Base-by-base conservation (phyloP, 495 filamentous ascomycete genomes). In the Aspergillus bertholletiae region DNA sequence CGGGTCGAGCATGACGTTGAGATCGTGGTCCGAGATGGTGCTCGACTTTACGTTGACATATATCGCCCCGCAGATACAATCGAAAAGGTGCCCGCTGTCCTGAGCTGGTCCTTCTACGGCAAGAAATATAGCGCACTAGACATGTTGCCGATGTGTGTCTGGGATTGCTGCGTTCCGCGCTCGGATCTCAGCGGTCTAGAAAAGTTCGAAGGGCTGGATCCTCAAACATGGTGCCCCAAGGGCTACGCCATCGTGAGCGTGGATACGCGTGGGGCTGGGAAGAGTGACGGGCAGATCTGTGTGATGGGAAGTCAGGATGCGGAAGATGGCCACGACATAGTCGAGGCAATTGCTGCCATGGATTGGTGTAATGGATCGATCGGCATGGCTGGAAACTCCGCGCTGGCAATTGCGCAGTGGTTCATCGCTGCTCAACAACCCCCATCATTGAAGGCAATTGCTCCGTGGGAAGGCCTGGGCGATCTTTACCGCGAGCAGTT, bases 161-260 rank as follows among this genome's bases (percentile, higher is more conserved):
- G 64, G 64, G 54, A 59, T 7, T 66, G 61, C 49, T 63, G 64
- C 15, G 56, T 69, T n/a, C 61, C 64, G 17, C 39, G 32, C 7
- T 45, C 48, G 4, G 49, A 55, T 18, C 63, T 67, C 12, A 61
- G 55, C 50, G 67, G 64, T 15, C 47, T 69, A 20, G 70, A 74
- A 54, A 74, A 70, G 24, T 81, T 76, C 56, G 78, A 81, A 47
- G 77, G 68, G 0, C 69, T 67, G 1, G 75, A 79, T 58, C 76
- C 78, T 0, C 66, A 63, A 2, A 59, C 57, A 13, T 81, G 70
- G 67, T 70, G 65, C 32, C 56, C 57, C 0, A 51, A 63, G 2
- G 78, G 76, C 0, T 80, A 79, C 61, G 75, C 72, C 0, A 62
- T 80, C 34, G 61, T 79, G n/a, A 73, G 68, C 23, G 65, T 72